A percentile compares a stretch with the other conserved stretches of the same genome.
Evolutionary conservation across 106 monocot species (phyloP).

Genomic region (Dendrobium officinale): DNA sequence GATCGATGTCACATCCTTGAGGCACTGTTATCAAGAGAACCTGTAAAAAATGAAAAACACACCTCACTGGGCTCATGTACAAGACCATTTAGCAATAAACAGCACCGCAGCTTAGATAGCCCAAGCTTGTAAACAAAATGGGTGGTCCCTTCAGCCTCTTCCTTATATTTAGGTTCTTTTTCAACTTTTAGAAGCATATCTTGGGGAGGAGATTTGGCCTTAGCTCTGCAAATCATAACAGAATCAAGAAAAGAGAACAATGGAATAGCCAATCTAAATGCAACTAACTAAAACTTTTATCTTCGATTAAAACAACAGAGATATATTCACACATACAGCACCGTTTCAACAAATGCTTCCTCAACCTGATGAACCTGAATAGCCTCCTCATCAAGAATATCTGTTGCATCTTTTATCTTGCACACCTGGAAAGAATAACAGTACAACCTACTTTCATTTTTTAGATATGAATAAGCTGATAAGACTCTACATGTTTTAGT

Average conservation of each 20-base stretch:
- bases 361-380: conserved; percentile 85
- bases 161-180: conserved; percentile 48
- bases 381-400: conserved; percentile 62
- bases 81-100: conserved; percentile 93
- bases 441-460: background rate
- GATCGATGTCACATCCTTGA: background rate
- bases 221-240: conserved; percentile 53
- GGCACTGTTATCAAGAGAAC: background rate
- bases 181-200: conserved; percentile 67
- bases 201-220: conserved; percentile 74
- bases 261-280: conserved; percentile 1
- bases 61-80: conserved; percentile 74
- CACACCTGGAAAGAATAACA: conserved; percentile 40
- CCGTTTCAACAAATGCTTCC: conserved; percentile 80
- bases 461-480: background rate
- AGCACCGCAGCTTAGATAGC: conserved; percentile 63
- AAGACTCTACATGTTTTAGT: background rate
- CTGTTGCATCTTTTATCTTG: conserved; percentile 29
- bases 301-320: conserved; percentile 3
- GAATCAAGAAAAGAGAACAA: background rate
- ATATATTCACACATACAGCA: conserved; percentile 42
- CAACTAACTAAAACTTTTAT: background rate
- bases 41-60: background rate
- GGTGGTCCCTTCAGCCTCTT: conserved; percentile 61
- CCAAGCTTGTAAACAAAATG: conserved; percentile 81